Conservation (phyloP, 148 eudicot species). For the Camellia granthamiana region DNA sequence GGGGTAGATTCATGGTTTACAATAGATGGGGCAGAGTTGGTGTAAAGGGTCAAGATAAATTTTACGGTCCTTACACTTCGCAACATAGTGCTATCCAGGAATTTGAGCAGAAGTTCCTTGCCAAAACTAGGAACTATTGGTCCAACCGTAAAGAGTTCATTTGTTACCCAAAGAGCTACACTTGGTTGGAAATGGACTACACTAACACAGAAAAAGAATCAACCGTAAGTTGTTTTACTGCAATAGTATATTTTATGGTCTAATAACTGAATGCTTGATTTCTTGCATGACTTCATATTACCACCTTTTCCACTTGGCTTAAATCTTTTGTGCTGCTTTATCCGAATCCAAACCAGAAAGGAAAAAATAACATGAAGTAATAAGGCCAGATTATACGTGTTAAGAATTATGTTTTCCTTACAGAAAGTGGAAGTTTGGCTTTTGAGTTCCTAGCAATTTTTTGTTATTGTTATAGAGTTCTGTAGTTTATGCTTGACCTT, state of each 20-base stretch:
- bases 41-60: constrained; percentile 83
- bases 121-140: constrained; percentile 84
- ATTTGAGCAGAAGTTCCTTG: constrained; percentile 39
- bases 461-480: background rate
- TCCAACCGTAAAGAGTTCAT: constrained; percentile 58
- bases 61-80: constrained; percentile 77
- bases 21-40: constrained; percentile 99
- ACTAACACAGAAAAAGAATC: constrained; percentile 53
- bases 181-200: constrained; percentile 99
- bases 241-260: background rate
- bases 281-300: background rate
- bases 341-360: background rate
- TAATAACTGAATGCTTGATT: background rate
- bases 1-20: constrained; percentile 69
- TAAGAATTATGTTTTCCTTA: background rate
- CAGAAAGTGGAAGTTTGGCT: background rate
- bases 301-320: background rate
- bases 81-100: constrained; percentile 52
- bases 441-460: too few species aligned
- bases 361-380: background rate
- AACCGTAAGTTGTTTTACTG: constrained; percentile 60
- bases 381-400: background rate
- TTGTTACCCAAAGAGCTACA: constrained; percentile 62
- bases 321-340: background rate
- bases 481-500: background rate